phyloP scores from a whole-genome alignment of 306 rosid genomes.

The Prunus mume region DNA sequence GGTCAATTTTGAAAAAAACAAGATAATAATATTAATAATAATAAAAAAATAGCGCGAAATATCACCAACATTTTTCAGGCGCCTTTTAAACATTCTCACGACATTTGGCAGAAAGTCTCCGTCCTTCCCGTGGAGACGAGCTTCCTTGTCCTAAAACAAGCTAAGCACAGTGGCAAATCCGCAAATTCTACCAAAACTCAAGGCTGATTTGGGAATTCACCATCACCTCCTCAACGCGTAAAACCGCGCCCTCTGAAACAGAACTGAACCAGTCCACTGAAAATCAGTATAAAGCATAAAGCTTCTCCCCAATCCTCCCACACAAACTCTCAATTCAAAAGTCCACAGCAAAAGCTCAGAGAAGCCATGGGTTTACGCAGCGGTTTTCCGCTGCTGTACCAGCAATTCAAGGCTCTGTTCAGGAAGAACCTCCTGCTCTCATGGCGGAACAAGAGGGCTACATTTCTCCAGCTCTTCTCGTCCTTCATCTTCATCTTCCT shows the following conservation, averaged over 20 bases:
- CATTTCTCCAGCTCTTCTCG: slow-evolving; percentile 48
- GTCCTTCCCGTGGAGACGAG: not conserved
- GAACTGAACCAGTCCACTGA: not conserved
- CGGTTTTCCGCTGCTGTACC: slow-evolving; percentile 40
- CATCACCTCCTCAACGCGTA: not conserved
- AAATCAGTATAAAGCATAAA: not conserved
- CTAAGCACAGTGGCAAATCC: not conserved
- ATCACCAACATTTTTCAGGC: not conserved
- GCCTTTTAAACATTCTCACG: not conserved
- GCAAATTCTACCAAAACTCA: not conserved
- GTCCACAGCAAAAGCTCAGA: not conserved
- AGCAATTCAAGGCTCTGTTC: slow-evolving; percentile 50
- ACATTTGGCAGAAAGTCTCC: not conserved
- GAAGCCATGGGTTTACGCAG: slow-evolving; percentile 33
- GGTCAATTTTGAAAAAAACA: not conserved
- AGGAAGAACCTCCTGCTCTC: slow-evolving; percentile 56
- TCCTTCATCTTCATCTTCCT: slow-evolving; percentile 59
- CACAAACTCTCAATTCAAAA: not conserved
- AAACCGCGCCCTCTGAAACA: not conserved
- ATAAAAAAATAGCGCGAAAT: not conserved
- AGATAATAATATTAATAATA: not conserved
- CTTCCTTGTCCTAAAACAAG: not conserved
- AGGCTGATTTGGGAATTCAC: not conserved
- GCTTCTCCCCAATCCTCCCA: not conserved
- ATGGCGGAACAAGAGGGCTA: slow-evolving; percentile 53